Base-by-base conservation (phyloP, 2,329 filamentous ascomycete genomes). In the Gremmenia infestans region DNA sequence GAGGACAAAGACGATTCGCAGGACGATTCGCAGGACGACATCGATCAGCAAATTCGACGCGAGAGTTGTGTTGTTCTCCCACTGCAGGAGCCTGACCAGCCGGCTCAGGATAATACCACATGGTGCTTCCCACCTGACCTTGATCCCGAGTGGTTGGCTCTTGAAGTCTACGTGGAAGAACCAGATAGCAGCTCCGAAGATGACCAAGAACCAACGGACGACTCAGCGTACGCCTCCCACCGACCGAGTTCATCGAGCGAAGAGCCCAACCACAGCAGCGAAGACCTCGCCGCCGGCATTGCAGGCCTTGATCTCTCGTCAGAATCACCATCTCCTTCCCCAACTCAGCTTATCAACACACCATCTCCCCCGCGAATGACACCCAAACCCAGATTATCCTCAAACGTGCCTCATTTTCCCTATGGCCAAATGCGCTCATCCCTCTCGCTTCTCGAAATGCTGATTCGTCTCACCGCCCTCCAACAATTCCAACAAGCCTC, bases 401-500 rank as follows among this genome's bases (percentile, higher is more conserved):
- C 47, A 17, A 43, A 56, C 8, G 17, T 40, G n/a, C n/a, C 42
- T 19, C 9, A 47, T 15, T 78, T 67, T 53, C 72, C 64, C 59
- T 78, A 76, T 50, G 74, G 74, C 53, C 72, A 74, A 32, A 81
- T 88, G 63, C 82, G 81, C 53, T 86, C 85, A 1, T 88, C 83
- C 0, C 76, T 90, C 5, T 89, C 86, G 4, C 80, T 89, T 19
- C 79, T 90, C 45, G 87, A 90, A 68, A 88, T 86, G 70, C 79
- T 90, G 6, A 79, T 89, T 56, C 86, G 87, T 52, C 79, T 90
- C 28, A 85, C 84, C 1, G 82, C 86, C 0, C 78, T 89, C 4
- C 87, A 90, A 68, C 87, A 90, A 74, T 89, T 88, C 71, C 83
- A 88, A 62, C 87, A 90, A 74, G 78, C 81, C 53, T 86, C 85